A percentile compares a stretch with the other conserved stretches of the same genome.
These are phyloP conservation scores for Paraglomus brasilianum DNA, from an alignment of 192 early-diverging fungal species.

Conservation along the genomic window DNA sequence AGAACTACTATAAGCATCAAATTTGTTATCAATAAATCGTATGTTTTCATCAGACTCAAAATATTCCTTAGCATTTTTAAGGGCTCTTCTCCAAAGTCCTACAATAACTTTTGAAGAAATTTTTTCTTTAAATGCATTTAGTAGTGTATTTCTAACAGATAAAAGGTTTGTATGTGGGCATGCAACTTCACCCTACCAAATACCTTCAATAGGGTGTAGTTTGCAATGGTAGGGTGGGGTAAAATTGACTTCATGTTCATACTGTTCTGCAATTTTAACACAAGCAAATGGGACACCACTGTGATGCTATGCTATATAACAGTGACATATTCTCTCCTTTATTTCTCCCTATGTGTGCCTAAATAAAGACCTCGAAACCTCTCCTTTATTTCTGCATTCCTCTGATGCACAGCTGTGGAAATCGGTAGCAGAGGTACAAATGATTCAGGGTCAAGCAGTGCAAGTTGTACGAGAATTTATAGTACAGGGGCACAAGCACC, in stretches of 20 bases:
- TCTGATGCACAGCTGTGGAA: no score
- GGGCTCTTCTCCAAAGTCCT: slow-evolving; percentile 1
- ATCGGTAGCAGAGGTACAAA: no score
- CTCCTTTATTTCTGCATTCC: no score
- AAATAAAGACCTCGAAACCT: no score
- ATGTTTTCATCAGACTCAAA: background rate
- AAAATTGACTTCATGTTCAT: slow-evolving; percentile 7
- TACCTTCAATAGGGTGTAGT: slow-evolving; percentile 4
- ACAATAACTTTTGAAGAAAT: slow-evolving; percentile 13
- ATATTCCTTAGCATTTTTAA: slow-evolving; percentile 11
- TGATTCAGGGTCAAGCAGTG: no score
- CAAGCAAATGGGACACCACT: slow-evolving; percentile 18
- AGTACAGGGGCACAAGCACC: no score
- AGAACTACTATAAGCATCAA: slow-evolving; percentile 2
- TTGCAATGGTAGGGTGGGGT: background rate
- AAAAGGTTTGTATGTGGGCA: slow-evolving; percentile 1
- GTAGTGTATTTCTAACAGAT: slow-evolving; percentile 1
- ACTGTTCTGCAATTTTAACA: slow-evolving; percentile 15
- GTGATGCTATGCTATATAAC: no score
- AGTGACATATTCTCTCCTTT: no score
- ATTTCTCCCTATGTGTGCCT: no score
- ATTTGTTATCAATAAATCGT: background rate
- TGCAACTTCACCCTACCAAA: slow-evolving; percentile 4
- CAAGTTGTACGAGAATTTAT: no score
- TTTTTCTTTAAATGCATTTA: slow-evolving; percentile 22